Percentiles rank a stretch among this genome's conserved stretches.
These are phyloP conservation scores for Candida pini DNA, from an alignment of 805 yeast species.

Conservation along the genomic window DNA sequence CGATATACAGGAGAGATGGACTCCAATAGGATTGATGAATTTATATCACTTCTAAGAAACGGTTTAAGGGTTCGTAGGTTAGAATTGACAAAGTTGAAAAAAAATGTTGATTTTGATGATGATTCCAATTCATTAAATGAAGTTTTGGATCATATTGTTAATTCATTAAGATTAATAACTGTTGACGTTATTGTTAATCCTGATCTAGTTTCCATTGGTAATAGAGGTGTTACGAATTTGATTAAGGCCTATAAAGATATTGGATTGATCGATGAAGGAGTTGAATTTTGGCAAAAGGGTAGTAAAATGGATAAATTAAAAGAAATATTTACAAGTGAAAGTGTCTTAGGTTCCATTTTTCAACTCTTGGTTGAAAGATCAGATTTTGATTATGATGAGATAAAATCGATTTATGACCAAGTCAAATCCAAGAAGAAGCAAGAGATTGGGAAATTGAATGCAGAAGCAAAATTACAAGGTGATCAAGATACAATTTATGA, in stretches of 20 bases:
- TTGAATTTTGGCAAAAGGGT: slow-evolving; percentile 61
- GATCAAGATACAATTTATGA: neutral
- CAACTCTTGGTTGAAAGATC: slow-evolving; percentile 61
- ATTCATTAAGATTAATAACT: slow-evolving; percentile 40
- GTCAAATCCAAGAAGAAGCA: slow-evolving; percentile 24
- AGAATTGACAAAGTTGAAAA: slow-evolving; percentile 45
- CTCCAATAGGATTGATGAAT: slow-evolving; percentile 36
- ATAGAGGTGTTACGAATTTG: slow-evolving; percentile 50
- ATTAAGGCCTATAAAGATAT: slow-evolving; percentile 58
- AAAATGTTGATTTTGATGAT: slow-evolving; percentile 50
- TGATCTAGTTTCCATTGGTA: slow-evolving; percentile 33
- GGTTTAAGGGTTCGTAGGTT: slow-evolving; percentile 50
- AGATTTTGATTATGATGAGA: slow-evolving; percentile 52
- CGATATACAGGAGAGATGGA: slow-evolving; percentile 42
- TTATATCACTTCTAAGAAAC: slow-evolving; percentile 47
- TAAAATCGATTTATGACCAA: slow-evolving; percentile 45
- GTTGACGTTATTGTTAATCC: slow-evolving; percentile 34
- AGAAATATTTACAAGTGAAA: slow-evolving; percentile 48
- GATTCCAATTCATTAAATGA: slow-evolving; percentile 44
- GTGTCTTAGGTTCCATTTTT: slow-evolving; percentile 61
- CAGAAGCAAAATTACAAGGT: slow-evolving; percentile 4
- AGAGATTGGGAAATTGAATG: slow-evolving; percentile 1
- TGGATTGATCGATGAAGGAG: slow-evolving; percentile 53
- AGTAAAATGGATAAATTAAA: slow-evolving; percentile 36
- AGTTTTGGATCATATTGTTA: slow-evolving; percentile 38